Base-by-base conservation (phyloP, 495 filamentous ascomycete species). In the Penicillium turbatum region DNA sequence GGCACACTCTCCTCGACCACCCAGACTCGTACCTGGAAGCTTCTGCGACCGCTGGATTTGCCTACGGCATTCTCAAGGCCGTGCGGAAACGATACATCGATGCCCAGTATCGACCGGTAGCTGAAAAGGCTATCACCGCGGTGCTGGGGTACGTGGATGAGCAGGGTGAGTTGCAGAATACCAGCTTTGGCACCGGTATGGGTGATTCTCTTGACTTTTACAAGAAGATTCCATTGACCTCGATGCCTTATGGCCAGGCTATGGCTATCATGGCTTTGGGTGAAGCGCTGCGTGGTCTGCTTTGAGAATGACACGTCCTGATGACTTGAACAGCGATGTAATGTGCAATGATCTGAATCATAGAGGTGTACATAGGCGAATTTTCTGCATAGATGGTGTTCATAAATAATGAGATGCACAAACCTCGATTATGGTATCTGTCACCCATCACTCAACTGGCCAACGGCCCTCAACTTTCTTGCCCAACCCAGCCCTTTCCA, bases 221-320 rank as follows among this genome's bases (percentile, higher is more conserved):
- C 56, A 82, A 82, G 65, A 72, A 81, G 39, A 88, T 90, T 56
- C 78, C 79, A 1, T 57, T 80, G 5, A 90, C 87, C 0, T 80
- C 81, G 39, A 90, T 90, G 86, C 86, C 85, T 21, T 89, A 88
- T 60, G 86, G 86, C 1, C 86, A 89, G 63, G 84, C 86, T 0
- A 89, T 89, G 86, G 85, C 84, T 1, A 85, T 87, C 29, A 85
- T 88, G 79, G 82, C 82, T 0, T 60, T 88, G 49, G 84, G 79
- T 9, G 86, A 89, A 65, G 83, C 84, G 52, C 59, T 86, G 54
- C 70, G 84, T 11, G 49, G 6, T 31, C n/a, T 51, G 6, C 31
- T 51, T 1, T 51, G 19, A 51, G 4, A 3, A n/a, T 1, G 13
- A 11, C 17, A 36, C 3, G 6, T 24, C 5, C n/a, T 50, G 7